Evolutionary conservation across 495 filamentous ascomycete genomes (phyloP).

Genomic region (Eremomyces bilateralis): DNA sequence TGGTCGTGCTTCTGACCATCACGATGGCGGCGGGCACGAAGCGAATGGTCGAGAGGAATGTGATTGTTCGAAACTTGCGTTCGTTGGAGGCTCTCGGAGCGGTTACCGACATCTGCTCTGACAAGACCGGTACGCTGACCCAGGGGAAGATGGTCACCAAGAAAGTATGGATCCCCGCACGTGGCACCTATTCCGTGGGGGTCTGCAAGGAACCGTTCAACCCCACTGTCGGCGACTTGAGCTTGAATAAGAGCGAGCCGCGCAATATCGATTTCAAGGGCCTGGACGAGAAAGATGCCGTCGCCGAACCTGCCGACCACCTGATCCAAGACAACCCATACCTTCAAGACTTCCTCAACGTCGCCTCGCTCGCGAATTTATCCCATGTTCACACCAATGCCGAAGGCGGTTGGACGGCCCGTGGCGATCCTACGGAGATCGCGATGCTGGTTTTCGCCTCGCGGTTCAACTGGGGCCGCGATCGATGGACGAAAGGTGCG

Average conservation of each 20-base stretch:
- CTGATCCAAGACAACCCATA: conserved; percentile 2
- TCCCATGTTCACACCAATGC: conserved; percentile 15
- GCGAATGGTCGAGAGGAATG: conserved; percentile 48
- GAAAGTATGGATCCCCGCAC: conserved; percentile 27
- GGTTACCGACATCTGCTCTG: conserved; percentile 30
- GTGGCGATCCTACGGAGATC: conserved; percentile 35
- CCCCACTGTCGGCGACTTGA: conserved; percentile 15
- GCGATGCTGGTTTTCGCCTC: conserved; percentile 31
- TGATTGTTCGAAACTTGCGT: conserved; percentile 48
- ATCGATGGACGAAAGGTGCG: conserved; percentile 7
- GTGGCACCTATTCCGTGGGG: conserved; percentile 18
- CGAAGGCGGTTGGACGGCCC: conserved; percentile 23
- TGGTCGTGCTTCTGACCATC: conserved; percentile 56
- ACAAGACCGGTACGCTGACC: conserved; percentile 52
- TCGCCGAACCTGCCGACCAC: conserved; percentile 17
- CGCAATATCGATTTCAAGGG: conserved; percentile 14
- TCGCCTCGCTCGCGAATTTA: conserved; percentile 20
- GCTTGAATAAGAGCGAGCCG: conserved; percentile 9
- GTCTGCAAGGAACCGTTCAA: conserved; percentile 15
- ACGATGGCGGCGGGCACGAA: conserved; percentile 57
- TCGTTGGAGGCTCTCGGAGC: conserved; percentile 39
- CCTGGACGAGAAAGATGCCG: conserved; percentile 11
- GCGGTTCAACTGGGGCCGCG: conserved; percentile 24
- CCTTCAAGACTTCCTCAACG: conserved; percentile 12
- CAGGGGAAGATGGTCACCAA: conserved; percentile 41